phyloP scores from a whole-genome alignment of 768 basidiomycete species.

The Xerocomellus chrysenteron region DNA sequence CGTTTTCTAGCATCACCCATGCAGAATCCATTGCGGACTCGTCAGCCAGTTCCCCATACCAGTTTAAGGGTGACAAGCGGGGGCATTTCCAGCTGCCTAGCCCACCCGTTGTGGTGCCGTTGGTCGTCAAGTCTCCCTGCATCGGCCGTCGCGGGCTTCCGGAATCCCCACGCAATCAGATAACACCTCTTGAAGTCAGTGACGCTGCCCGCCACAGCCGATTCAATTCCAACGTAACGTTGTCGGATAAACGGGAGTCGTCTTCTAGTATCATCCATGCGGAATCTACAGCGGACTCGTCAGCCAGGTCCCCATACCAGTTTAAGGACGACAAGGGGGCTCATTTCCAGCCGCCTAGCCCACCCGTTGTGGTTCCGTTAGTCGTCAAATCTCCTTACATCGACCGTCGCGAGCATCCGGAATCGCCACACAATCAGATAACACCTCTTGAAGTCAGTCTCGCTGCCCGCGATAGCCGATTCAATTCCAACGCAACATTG shows the following conservation, averaged over 20 bases:
- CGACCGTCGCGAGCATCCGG: not conserved
- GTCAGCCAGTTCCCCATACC: not conserved
- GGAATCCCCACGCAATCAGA: not conserved
- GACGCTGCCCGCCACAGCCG: not conserved
- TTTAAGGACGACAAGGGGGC: not conserved
- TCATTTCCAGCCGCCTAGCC: not conserved
- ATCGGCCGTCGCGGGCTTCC: not conserved
- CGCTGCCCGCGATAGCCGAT: not conserved
- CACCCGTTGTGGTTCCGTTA: not conserved
- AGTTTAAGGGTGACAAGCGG: not conserved
- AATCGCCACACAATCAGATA: not conserved
- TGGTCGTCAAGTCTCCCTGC: constrained; percentile 1
- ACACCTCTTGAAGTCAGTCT: not conserved
- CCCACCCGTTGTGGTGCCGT: not conserved
- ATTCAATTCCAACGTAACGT: not conserved
- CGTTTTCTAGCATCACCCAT: not conserved
- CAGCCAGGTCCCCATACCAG: not conserved
- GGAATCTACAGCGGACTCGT: not conserved
- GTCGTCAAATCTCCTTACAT: constrained; percentile 1
- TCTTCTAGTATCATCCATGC: too few relatives aligned
- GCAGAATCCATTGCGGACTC: not conserved
- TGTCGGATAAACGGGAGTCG: not conserved
- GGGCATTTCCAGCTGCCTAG: not conserved
- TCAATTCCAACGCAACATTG: not conserved
- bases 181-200: not conserved